phyloP scores from a whole-genome alignment of 2,329 filamentous ascomycete species.

The Didymella exigua region DNA sequence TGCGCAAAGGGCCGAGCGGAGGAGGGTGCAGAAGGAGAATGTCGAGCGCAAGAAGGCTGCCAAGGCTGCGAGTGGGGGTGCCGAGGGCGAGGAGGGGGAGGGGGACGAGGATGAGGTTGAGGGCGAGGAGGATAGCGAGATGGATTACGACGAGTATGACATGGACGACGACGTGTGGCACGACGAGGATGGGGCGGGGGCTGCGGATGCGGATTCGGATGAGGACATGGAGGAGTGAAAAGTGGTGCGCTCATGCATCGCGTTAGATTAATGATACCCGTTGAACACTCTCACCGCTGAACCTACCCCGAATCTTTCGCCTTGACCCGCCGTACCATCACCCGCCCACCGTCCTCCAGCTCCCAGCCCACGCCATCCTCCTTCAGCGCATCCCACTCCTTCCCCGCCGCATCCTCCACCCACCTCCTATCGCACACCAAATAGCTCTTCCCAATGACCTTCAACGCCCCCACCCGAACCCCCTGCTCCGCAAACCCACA shows the following conservation, averaged over 20 bases:
- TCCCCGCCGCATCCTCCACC: slow-evolving; percentile 71
- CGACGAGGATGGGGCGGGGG: slow-evolving; percentile 49
- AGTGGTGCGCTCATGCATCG: background rate
- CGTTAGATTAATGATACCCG: slow-evolving; percentile 43
- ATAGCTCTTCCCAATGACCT: slow-evolving; percentile 85
- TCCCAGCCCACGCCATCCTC: slow-evolving; percentile 85
- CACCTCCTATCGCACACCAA: slow-evolving; percentile 70
- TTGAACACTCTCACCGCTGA: background rate
- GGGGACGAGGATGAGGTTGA: slow-evolving; percentile 55
- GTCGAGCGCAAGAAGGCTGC: slow-evolving; percentile 82
- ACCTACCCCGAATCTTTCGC: slow-evolving; percentile 21
- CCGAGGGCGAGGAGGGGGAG: slow-evolving; percentile 39
- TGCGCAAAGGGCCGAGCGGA: slow-evolving; percentile 81
- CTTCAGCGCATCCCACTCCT: slow-evolving; percentile 74
- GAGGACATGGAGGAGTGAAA: slow-evolving; percentile 53
- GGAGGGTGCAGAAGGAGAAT: slow-evolving; percentile 84
- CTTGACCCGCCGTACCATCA: slow-evolving; percentile 74
- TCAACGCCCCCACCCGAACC: slow-evolving; percentile 78
- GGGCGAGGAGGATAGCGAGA: slow-evolving; percentile 57
- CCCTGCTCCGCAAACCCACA: slow-evolving; percentile 80
- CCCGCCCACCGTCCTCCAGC: slow-evolving; percentile 67
- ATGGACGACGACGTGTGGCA: slow-evolving; percentile 59
- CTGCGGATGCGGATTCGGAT: slow-evolving; percentile 47
- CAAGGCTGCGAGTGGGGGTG: slow-evolving; percentile 51
- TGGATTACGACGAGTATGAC: slow-evolving; percentile 56